Percentiles rank a stretch among this genome's conserved stretches.
Conservation (phyloP, 106 monocot species). For the Dendrobium chrysotoxum region DNA sequence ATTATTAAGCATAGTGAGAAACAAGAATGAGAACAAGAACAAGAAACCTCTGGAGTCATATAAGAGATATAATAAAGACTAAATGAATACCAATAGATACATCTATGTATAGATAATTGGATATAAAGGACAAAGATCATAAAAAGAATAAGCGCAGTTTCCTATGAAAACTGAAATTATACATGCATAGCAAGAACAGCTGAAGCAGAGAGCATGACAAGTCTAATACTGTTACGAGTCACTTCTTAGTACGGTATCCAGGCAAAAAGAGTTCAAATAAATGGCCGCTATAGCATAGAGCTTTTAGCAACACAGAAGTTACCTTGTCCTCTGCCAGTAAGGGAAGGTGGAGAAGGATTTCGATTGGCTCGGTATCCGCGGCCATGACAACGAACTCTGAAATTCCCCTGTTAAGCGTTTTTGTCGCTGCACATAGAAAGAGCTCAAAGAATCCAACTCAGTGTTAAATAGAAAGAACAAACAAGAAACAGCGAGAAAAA, state of each 20-base stretch:
- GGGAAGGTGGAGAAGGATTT: constrained; percentile 80
- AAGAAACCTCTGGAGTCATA: too few species aligned
- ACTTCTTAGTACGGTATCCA: background rate
- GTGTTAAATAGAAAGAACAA: background rate
- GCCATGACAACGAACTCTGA: constrained; percentile 91
- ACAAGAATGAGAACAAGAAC: too few species aligned
- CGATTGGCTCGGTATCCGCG: constrained; percentile 74
- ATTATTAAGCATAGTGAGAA: background rate
- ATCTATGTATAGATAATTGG: too few species aligned
- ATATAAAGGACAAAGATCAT: too few species aligned
- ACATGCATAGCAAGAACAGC: too few species aligned
- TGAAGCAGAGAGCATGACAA: background rate
- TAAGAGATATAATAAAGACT: too few species aligned
- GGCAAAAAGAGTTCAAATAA: background rate
- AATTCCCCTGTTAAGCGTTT: constrained; percentile 76
- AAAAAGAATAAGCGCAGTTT: too few species aligned
- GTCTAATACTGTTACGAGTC: background rate
- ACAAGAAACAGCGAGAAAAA: background rate
- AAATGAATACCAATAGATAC: too few species aligned
- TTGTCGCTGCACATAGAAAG: constrained; percentile 46
- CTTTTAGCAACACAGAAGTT: background rate
- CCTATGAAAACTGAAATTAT: too few species aligned
- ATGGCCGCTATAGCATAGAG: background rate
- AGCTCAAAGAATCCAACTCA: background rate
- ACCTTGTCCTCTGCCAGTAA: constrained; percentile 84